Percentiles rank a stretch among this genome's conserved stretches.
Conservation (phyloP, 2,329 filamentous ascomycete species). For the Trichoderma citrinoviride region DNA sequence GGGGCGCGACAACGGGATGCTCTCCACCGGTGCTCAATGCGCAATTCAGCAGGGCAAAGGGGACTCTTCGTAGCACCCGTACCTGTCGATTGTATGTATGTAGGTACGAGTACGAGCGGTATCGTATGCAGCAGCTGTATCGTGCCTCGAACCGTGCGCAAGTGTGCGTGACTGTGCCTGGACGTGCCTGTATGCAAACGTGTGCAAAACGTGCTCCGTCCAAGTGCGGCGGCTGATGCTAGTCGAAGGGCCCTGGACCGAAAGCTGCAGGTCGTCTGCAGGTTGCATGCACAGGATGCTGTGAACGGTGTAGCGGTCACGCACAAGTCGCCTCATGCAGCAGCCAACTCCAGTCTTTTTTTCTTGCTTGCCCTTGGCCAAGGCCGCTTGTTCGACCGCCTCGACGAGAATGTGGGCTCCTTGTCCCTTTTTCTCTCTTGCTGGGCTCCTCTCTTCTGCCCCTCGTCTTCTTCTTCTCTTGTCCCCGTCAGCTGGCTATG, state of each 20-base stretch:
- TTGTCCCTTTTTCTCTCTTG: not conserved
- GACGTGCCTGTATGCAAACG: not conserved
- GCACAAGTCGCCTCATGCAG: slow-evolving; percentile 18
- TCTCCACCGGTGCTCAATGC: slow-evolving; percentile 1
- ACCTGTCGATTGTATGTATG: too few relatives aligned
- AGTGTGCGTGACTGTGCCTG: not conserved
- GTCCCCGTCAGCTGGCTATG: not conserved
- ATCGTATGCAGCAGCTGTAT: not conserved
- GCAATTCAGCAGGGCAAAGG: not conserved
- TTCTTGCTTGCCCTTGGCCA: not conserved
- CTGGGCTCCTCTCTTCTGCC: too few relatives aligned
- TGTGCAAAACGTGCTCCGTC: not conserved
- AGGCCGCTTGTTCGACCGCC: not conserved
- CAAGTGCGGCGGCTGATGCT: not conserved
- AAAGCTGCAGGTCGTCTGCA: slow-evolving; percentile 13
- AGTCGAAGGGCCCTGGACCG: not conserved
- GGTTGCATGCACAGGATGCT: slow-evolving; percentile 11
- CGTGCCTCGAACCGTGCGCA: not conserved
- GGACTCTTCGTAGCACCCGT: too few relatives aligned
- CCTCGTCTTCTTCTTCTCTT: not conserved
- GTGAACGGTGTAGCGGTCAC: slow-evolving; percentile 18
- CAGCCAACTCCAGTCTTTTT: not conserved
- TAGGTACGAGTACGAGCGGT: not conserved
- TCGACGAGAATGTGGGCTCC: not conserved
- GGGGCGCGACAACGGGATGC: not conserved